Evolutionary conservation across 441 rosid genomes (phyloP), one percentile per base, ranked within the genome.

Genomic region (Populus hybrid): DNA sequence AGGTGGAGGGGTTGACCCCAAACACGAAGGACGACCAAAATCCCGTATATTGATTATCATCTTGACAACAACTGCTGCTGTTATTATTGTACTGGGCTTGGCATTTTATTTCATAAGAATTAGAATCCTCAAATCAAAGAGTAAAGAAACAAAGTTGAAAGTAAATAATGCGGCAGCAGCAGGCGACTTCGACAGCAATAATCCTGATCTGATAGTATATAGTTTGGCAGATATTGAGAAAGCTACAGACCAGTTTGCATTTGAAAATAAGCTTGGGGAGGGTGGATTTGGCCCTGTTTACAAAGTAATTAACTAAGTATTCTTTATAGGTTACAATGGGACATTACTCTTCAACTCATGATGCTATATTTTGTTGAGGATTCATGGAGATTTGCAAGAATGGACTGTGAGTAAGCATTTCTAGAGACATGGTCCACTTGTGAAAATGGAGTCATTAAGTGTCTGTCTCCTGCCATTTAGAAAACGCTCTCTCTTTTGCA

Each of bases 151-250:
- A 46, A 46, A 46, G 57, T 14, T 46, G 20, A 46, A 46, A 46
- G 57, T 46, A 46, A 46, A 46, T 46, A 46, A 46, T 46, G 57
- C 57, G 20, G 57, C 20, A 14, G 20, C 57, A 1, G 20, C 57
- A 46, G 79, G 61, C 70, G 64, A 65, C 70, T 38, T 61, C 14
- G 77, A 82, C 40, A 77, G 67, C 2, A 74, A 78, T 83, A 75
- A 70, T 67, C 77, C 86, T 28, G 77, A 64, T 79, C 79, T 84
- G 76, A 87, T 69, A 72, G 80, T 67, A 23, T 85, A 85, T 57
- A 81, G 72, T 74, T 83, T 78, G 72, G 66, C 76, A 7, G 54
- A 28, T 12, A 78, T 87, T 71, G 63, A 38, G 78, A 78, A 38
- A 2, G 83, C 83, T 21, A 81, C 80, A 2, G 8, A 73, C 40